Evolutionary conservation across 306 rosid genomes (phyloP).

Genomic region (Quercus rubra): DNA sequence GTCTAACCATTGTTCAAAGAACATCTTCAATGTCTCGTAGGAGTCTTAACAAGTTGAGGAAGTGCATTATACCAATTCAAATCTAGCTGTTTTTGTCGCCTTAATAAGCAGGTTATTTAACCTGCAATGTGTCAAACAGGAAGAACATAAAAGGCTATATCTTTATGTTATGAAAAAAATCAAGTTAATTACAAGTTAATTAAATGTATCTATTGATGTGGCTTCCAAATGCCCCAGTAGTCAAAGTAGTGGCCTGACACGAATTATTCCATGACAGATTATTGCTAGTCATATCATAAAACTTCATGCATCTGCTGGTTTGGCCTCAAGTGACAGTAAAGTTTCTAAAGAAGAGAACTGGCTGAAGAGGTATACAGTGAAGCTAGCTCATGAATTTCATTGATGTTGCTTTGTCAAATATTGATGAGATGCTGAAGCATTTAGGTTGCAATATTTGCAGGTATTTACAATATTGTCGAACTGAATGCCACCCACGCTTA

Average conservation of each 20-base stretch:
- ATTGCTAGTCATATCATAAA: conserved; percentile 91
- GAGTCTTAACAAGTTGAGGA: neutral
- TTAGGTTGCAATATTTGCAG: conserved; percentile 41
- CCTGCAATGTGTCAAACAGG: neutral
- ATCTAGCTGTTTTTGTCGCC: conserved; percentile 12
- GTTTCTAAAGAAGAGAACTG: conserved; percentile 78
- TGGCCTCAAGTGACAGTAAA: conserved; percentile 52
- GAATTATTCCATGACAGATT: conserved; percentile 46
- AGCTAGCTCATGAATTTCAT: neutral
- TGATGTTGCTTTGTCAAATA: conserved; percentile 13
- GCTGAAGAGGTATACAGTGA: conserved; percentile 72
- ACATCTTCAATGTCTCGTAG: conserved; percentile 3
- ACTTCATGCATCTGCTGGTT: conserved; percentile 76
- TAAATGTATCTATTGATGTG: neutral
- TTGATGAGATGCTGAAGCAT: conserved; percentile 17
- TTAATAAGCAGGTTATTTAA: conserved; percentile 10
- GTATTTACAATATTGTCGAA: conserved; percentile 86
- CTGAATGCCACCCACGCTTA: conserved; percentile 73
- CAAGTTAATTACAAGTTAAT: conserved; percentile 40
- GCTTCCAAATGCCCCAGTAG: conserved; percentile 7
- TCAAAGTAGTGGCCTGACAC: conserved; percentile 5
- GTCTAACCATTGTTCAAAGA: conserved; percentile 7
- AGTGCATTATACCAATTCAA: neutral
- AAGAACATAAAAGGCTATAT: neutral
- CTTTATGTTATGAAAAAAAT: conserved; percentile 1